Conservation (phyloP, 768 basidiomycete genomes). For the Amanita pallidorosea region DNA sequence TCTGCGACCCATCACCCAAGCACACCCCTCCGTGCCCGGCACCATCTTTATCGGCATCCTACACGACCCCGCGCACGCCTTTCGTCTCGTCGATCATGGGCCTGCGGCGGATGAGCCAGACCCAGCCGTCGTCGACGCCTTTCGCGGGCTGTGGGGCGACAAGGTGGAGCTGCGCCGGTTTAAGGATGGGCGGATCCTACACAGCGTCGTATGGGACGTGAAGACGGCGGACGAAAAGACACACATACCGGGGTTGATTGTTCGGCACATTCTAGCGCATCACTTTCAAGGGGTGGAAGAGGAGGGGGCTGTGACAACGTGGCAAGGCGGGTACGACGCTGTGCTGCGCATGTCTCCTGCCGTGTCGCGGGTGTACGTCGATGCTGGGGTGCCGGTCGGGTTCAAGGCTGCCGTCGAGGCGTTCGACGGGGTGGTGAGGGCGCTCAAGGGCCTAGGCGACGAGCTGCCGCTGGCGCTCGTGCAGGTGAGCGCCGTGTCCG, state of each 20-base stretch:
- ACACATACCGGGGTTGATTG: slow-evolving; percentile 65
- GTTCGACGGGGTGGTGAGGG: slow-evolving; percentile 69
- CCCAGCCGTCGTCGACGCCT: slow-evolving; percentile 38
- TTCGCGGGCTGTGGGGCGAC: slow-evolving; percentile 83
- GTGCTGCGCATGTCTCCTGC: slow-evolving; percentile 48
- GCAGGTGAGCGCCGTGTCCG: slow-evolving; percentile 64
- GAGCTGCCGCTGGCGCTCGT: slow-evolving; percentile 71
- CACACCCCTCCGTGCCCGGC: slow-evolving; percentile 38
- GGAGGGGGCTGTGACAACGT: slow-evolving; percentile 34
- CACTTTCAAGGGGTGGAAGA: slow-evolving; percentile 58
- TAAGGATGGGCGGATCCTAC: slow-evolving; percentile 87
- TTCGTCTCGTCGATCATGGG: slow-evolving; percentile 87
- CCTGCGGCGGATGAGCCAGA: slow-evolving; percentile 63
- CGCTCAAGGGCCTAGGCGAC: slow-evolving; percentile 62
- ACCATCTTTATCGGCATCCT: slow-evolving; percentile 65
- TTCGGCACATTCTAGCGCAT: slow-evolving; percentile 57
- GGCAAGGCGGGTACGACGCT: slow-evolving; percentile 49
- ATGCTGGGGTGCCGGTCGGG: slow-evolving; percentile 33
- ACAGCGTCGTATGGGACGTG: slow-evolving; percentile 96
- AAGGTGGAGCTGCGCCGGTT: slow-evolving; percentile 91
- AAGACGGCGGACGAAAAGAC: slow-evolving; percentile 70
- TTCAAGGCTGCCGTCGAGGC: slow-evolving; percentile 68
- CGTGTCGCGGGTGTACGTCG: slow-evolving; percentile 33
- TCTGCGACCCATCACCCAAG: slow-evolving; percentile 38
- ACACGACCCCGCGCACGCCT: slow-evolving; percentile 60